Percentiles rank a stretch among this genome's conserved stretches.
phyloP scores from a whole-genome alignment of 1,284 basidiomycete genomes.

The Marasmius oreades region DNA sequence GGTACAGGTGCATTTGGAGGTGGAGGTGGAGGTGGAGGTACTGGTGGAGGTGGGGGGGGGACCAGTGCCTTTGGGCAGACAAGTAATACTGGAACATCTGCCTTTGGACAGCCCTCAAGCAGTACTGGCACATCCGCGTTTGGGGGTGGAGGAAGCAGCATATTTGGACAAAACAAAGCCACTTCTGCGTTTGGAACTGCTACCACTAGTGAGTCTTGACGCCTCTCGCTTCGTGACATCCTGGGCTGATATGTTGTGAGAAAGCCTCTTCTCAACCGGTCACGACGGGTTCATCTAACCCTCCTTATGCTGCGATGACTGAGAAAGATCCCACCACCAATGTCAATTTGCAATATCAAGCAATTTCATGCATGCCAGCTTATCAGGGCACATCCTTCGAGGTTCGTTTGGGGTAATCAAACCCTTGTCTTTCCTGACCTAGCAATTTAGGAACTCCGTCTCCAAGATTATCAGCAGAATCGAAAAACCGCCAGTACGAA shows the following conservation, averaged over 20 bases:
- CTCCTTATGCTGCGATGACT: constrained; percentile 31
- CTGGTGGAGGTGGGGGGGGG: constrained; percentile 37
- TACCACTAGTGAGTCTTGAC: constrained; percentile 9
- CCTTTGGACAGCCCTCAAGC: constrained; percentile 34
- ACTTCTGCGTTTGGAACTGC: constrained; percentile 15
- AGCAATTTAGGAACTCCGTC: constrained; percentile 36
- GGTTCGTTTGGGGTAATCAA: constrained; percentile 23
- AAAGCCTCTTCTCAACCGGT: constrained; percentile 29
- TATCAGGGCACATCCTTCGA: constrained; percentile 44
- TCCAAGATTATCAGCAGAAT: constrained; percentile 43
- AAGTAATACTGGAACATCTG: constrained; percentile 27
- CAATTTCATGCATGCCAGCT: constrained; percentile 44
- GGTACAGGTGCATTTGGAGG: constrained; percentile 46
- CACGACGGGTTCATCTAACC: constrained; percentile 37
- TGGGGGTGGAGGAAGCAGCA: constrained; percentile 12
- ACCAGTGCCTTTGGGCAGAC: constrained; percentile 34
- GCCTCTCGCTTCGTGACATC: neutral
- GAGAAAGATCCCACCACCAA: constrained; percentile 36
- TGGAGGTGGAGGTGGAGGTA: constrained; percentile 31
- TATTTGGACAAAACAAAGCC: constrained; percentile 13
- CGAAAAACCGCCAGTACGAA: constrained; percentile 34
- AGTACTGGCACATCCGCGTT: constrained; percentile 4
- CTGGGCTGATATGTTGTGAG: neutral
- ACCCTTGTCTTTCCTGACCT: neutral
- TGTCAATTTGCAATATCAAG: constrained; percentile 38